Evolutionary conservation across 768 basidiomycete genomes (phyloP).

Genomic region (Heimioporus sp.): DNA sequence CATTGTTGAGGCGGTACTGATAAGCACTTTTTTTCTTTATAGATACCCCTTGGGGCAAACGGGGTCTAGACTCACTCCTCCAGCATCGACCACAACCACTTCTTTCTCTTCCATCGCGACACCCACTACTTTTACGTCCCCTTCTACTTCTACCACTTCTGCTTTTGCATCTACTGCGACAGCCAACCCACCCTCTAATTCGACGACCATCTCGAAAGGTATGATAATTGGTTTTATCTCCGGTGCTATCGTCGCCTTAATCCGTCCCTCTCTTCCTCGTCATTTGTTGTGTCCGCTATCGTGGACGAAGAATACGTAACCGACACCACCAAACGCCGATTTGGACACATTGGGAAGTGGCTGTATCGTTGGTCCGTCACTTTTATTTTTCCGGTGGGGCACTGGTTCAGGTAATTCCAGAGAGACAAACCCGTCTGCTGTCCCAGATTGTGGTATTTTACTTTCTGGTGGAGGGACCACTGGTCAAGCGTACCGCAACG

Average conservation of each 20-base stretch:
- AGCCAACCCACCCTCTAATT: slow-evolving; percentile 21
- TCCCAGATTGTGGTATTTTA: slow-evolving; percentile 36
- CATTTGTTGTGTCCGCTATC: slow-evolving; percentile 33
- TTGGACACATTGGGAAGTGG: slow-evolving; percentile 46
- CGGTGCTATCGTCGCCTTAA: slow-evolving; percentile 58
- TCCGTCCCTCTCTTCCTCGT: slow-evolving; percentile 50
- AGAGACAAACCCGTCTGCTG: slow-evolving; percentile 38
- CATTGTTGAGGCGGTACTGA: slow-evolving; percentile 13
- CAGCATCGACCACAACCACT: slow-evolving; percentile 40
- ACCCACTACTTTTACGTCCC: slow-evolving; percentile 25
- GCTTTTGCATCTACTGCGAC: slow-evolving; percentile 23
- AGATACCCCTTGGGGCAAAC: slow-evolving; percentile 72
- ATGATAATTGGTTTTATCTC: slow-evolving; percentile 35
- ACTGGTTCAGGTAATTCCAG: slow-evolving; percentile 38
- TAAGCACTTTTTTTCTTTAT: neutral
- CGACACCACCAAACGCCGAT: slow-evolving; percentile 27
- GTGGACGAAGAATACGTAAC: slow-evolving; percentile 16
- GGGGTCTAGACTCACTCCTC: slow-evolving; percentile 66
- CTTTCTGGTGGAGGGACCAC: too few species aligned
- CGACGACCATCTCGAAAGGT: slow-evolving; percentile 31
- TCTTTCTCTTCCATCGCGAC: slow-evolving; percentile 22
- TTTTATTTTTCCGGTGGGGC: too few species aligned
- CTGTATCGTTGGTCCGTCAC: too few species aligned
- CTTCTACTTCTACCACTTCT: slow-evolving; percentile 21
- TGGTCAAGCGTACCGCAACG: slow-evolving; percentile 29